Percentiles rank a stretch among this genome's conserved stretches.
Evolutionary conservation across 805 yeast genomes (phyloP).

Genomic region (Pichia manshurica): DNA sequence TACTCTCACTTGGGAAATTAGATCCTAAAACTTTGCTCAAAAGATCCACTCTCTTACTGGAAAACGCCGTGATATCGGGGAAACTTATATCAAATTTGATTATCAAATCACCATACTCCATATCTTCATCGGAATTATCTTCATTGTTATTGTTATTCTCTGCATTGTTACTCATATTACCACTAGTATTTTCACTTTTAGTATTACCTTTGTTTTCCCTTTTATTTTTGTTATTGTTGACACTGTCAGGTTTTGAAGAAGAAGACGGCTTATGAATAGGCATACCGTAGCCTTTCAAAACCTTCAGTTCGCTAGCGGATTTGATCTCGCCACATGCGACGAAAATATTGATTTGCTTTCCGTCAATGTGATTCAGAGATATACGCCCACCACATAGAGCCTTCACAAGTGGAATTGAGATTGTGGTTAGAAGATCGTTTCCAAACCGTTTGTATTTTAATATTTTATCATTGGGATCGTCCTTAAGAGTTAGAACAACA

Average conservation of each 20-base stretch:
- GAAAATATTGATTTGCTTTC: conserved; percentile 33
- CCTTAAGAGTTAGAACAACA: conserved; percentile 46
- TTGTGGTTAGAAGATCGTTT: conserved; percentile 19
- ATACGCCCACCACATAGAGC: conserved; percentile 27
- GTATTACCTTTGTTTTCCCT: background rate
- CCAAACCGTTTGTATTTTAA: conserved; percentile 34
- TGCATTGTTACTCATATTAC: background rate
- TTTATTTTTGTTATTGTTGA: background rate
- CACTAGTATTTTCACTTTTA: background rate
- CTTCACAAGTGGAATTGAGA: conserved; percentile 18
- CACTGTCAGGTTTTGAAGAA: too few species aligned
- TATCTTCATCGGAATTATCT: background rate
- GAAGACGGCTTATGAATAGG: conserved; percentile 43
- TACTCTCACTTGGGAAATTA: too few species aligned
- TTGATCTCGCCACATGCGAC: conserved; percentile 48
- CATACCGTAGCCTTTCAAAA: conserved; percentile 51
- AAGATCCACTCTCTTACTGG: conserved; percentile 30
- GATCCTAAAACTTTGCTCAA: conserved; percentile 19
- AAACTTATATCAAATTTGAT: conserved; percentile 53
- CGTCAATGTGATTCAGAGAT: conserved; percentile 34
- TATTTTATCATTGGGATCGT: conserved; percentile 30
- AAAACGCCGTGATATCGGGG: conserved; percentile 42
- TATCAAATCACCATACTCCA: conserved; percentile 46
- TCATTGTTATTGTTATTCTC: background rate
- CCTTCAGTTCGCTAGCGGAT: conserved; percentile 38